Percentiles rank a stretch among this genome's conserved stretches.
Evolutionary conservation across 1,284 basidiomycete species (phyloP).

Genomic region (Moesziomyces antarcticus): DNA sequence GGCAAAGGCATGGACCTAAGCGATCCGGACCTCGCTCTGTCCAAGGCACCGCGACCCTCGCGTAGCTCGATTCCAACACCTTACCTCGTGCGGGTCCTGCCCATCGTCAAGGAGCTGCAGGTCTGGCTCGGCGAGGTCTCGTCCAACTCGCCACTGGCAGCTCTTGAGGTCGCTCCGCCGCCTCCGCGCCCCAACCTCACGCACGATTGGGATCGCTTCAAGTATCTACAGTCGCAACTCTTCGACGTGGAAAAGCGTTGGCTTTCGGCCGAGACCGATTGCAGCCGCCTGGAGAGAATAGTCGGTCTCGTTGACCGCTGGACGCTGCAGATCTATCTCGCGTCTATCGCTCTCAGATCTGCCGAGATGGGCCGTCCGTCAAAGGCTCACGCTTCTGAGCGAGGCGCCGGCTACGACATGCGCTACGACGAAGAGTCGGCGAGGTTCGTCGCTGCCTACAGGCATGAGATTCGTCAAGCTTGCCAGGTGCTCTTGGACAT

Average conservation of each 20-base stretch:
- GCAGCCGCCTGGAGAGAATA: slow-evolving; percentile 40
- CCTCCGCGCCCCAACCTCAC: slow-evolving; percentile 22
- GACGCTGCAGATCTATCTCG: slow-evolving; percentile 34
- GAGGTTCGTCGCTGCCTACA: slow-evolving; percentile 33
- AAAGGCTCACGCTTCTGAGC: slow-evolving; percentile 13
- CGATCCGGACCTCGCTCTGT: slow-evolving; percentile 33
- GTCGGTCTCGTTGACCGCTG: slow-evolving; percentile 40
- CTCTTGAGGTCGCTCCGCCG: slow-evolving; percentile 13
- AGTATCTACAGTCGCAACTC: slow-evolving; percentile 38
- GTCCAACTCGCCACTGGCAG: slow-evolving; percentile 22
- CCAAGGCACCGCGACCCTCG: slow-evolving; percentile 23
- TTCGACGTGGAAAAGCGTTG: slow-evolving; percentile 44
- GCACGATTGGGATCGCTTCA: slow-evolving; percentile 49
- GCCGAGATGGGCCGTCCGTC: slow-evolving; percentile 19
- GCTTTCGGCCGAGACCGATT: slow-evolving; percentile 36
- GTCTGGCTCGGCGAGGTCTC: slow-evolving; percentile 35
- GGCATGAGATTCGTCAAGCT: slow-evolving; percentile 30
- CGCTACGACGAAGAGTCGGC: slow-evolving; percentile 37
- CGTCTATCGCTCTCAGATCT: slow-evolving; percentile 29
- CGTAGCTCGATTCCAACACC: slow-evolving; percentile 32
- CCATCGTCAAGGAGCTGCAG: slow-evolving; percentile 34
- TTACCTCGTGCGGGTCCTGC: slow-evolving; percentile 18
- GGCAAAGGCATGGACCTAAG: slow-evolving; percentile 38
- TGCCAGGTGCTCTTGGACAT: slow-evolving; percentile 45
- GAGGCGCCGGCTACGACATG: slow-evolving; percentile 16